Conservation (phyloP, 2,329 filamentous ascomycete species). For the Aureobasidium vineae region DNA sequence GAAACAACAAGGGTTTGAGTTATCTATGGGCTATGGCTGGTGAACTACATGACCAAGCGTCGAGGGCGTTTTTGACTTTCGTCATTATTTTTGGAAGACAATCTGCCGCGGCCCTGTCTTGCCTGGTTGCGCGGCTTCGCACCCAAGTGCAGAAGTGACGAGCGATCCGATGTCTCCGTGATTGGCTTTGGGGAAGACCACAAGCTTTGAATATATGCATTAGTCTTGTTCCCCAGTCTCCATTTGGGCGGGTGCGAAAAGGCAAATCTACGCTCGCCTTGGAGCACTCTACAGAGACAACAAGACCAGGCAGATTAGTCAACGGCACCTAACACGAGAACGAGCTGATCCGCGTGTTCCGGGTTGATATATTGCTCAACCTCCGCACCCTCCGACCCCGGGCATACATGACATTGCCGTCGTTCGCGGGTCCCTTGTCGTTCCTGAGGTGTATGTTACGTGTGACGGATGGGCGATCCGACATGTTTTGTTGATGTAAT, state of each 20-base stretch:
- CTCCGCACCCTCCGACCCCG: background rate
- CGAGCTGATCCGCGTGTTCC: constrained; percentile 13
- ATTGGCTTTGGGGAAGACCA: background rate
- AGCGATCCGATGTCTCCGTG: constrained; percentile 7
- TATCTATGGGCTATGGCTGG: constrained; percentile 16
- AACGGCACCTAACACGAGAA: constrained; percentile 1
- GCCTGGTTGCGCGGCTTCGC: constrained; percentile 15
- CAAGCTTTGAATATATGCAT: constrained; percentile 6
- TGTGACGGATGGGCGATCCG: constrained; percentile 6
- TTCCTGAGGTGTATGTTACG: background rate
- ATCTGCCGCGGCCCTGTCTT: constrained; percentile 17
- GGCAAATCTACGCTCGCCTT: background rate
- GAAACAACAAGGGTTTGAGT: constrained; percentile 11
- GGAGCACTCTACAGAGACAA: background rate
- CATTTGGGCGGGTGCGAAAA: background rate
- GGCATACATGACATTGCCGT: background rate
- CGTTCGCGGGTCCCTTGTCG: background rate
- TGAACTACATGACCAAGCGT: constrained; percentile 7
- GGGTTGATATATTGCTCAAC: background rate
- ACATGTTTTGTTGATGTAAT: background rate
- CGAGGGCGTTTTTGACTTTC: constrained; percentile 18
- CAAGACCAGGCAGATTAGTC: background rate
- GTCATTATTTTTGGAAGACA: constrained; percentile 7
- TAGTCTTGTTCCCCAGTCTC: constrained; percentile 11
- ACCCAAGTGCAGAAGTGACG: background rate